Evolutionary conservation across 2,329 filamentous ascomycete species (phyloP).

Genomic region (Orbilia javanica): DNA sequence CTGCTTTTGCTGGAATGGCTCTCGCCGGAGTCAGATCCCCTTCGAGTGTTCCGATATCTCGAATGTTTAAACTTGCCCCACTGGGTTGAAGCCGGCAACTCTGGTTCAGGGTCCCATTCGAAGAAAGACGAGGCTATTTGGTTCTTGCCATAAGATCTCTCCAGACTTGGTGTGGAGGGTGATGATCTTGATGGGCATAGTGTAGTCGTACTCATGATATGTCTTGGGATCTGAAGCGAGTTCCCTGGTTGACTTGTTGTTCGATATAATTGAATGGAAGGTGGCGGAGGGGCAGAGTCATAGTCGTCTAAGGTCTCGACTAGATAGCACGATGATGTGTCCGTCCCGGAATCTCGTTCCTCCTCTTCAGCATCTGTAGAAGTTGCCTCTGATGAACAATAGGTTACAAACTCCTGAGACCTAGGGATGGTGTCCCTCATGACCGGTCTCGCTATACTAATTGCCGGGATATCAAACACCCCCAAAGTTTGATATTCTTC

Average conservation of each 20-base stretch:
- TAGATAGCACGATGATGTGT: conserved; percentile 6
- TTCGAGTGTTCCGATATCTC: conserved; percentile 22
- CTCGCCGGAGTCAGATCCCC: conserved; percentile 49
- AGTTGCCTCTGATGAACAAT: conserved; percentile 37
- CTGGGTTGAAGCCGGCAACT: conserved; percentile 27
- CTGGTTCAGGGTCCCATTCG: conserved; percentile 49
- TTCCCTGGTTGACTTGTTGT: conserved; percentile 44
- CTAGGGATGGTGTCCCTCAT: conserved; percentile 6
- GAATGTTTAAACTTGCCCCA: conserved; percentile 47
- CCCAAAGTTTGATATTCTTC: conserved; percentile 53
- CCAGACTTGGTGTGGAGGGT: conserved; percentile 21
- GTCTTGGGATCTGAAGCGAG: not conserved
- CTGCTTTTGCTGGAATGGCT: conserved; percentile 48
- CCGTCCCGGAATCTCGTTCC: conserved; percentile 21
- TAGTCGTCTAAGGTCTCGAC: conserved; percentile 22
- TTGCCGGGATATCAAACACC: conserved; percentile 40
- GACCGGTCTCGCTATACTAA: conserved; percentile 16
- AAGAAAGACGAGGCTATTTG: conserved; percentile 40
- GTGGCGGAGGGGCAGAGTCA: conserved; percentile 34
- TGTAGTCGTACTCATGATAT: conserved; percentile 6
- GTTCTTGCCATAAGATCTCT: conserved; percentile 22
- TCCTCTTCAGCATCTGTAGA: conserved; percentile 21
- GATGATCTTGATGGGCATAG: conserved; percentile 37
- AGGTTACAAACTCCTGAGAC: conserved; percentile 18
- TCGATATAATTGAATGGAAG: conserved; percentile 41